A percentile compares a stretch with the other conserved stretches of the same genome.
These are phyloP conservation scores for Bertia moriformis DNA, from an alignment of 2,329 filamentous ascomycete genomes.

Conservation along the genomic window DNA sequence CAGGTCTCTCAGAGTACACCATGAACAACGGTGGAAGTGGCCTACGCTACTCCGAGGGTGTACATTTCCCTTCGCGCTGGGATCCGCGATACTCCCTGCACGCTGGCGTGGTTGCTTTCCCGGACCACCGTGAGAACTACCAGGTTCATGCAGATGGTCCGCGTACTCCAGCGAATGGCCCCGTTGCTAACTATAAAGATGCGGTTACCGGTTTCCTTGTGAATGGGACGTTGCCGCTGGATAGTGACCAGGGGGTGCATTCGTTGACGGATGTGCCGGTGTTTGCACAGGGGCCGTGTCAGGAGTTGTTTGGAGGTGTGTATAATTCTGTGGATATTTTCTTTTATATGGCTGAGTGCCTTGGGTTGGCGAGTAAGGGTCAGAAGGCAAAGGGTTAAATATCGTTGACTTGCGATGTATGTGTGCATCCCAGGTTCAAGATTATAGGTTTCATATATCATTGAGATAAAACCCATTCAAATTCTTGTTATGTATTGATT, in stretches of 20 bases:
- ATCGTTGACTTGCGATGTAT: no score
- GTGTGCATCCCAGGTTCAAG: no score
- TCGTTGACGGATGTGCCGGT: slow-evolving; percentile 67
- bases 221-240: slow-evolving; percentile 59
- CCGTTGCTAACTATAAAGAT: slow-evolving; percentile 54
- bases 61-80: slow-evolving; percentile 72
- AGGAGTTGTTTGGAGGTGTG: slow-evolving; percentile 59
- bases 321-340: slow-evolving; percentile 62
- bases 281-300: slow-evolving; percentile 66
- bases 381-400: no score
- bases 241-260: slow-evolving; percentile 56
- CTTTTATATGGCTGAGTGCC: slow-evolving; percentile 56
- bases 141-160: slow-evolving; percentile 53
- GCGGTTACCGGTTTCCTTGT: slow-evolving; percentile 51
- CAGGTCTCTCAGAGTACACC: slow-evolving; percentile 64
- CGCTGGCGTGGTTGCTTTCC: slow-evolving; percentile 54
- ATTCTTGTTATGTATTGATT: no score
- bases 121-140: slow-evolving; percentile 67
- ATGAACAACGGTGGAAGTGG: slow-evolving; percentile 34
- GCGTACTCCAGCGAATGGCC: slow-evolving; percentile 34
- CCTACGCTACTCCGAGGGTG: slow-evolving; percentile 54
- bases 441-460: no score
- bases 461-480: no score
- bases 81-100: slow-evolving; percentile 72
- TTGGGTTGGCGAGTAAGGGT: slow-evolving; percentile 45